Evolutionary conservation across 306 rosid species (phyloP).

Genomic region (Trichosanthes cucumerina): DNA sequence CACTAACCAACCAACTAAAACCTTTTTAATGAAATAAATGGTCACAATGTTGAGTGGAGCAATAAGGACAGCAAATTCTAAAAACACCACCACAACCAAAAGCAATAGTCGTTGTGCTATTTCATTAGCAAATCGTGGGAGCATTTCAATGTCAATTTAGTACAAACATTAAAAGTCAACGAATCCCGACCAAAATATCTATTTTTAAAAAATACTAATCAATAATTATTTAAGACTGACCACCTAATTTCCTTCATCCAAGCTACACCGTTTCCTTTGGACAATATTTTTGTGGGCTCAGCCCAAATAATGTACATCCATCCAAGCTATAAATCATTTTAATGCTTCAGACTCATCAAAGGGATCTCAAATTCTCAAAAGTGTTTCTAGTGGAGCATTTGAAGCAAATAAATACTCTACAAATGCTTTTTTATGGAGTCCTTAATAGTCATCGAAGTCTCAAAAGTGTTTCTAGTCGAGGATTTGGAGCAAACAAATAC

Average conservation of each 20-base stretch:
- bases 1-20: background rate
- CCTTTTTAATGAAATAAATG: background rate
- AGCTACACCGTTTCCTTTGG: background rate
- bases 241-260: background rate
- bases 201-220: background rate
- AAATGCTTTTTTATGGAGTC: too few relatives aligned
- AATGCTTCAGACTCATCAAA: background rate
- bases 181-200: background rate
- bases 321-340: background rate
- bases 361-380: background rate
- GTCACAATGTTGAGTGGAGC: constrained; percentile 3
- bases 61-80: background rate
- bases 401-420: background rate
- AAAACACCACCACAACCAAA: background rate
- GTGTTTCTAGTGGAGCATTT: background rate
- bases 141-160: background rate
- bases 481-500: background rate
- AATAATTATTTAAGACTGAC: background rate
- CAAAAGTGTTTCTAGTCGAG: background rate
- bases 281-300: background rate
- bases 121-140: background rate
- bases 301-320: background rate
- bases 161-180: constrained; percentile 6
- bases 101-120: background rate
- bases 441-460: background rate